These are phyloP conservation scores for Vicia villosa DNA, from an alignment of 306 rosid genomes.

Conservation along the genomic window DNA sequence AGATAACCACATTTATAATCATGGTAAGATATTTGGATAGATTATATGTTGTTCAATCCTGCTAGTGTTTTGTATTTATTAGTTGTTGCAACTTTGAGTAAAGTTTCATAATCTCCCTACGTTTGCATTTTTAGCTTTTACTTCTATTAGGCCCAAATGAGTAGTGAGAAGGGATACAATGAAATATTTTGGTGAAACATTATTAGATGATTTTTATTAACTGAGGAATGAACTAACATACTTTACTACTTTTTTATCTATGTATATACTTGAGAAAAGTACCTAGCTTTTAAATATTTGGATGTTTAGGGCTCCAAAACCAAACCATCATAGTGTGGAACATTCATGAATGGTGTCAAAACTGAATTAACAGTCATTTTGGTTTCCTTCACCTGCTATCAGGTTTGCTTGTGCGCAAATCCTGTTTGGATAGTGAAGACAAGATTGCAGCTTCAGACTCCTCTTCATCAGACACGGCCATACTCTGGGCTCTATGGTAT, in stretches of 20 bases:
- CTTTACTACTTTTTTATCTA: slow-evolving; percentile 14
- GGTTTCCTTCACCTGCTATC: slow-evolving; percentile 41
- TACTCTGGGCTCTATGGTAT: slow-evolving; percentile 89
- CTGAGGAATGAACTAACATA: slow-evolving; percentile 29
- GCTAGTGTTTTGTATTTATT: slow-evolving; percentile 13
- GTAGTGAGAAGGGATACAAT: slow-evolving; percentile 24
- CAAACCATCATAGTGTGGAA: not conserved
- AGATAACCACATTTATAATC: slow-evolving; percentile 4
- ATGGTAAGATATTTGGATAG: slow-evolving; percentile 1
- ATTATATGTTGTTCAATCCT: slow-evolving; percentile 18
- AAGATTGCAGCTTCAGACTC: slow-evolving; percentile 96
- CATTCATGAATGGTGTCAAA: slow-evolving; percentile 22
- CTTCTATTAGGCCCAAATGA: not conserved
- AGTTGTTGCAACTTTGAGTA: slow-evolving; percentile 18
- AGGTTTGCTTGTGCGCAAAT: slow-evolving; percentile 87
- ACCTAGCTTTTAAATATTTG: slow-evolving; percentile 17
- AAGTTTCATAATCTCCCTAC: slow-evolving; percentile 14
- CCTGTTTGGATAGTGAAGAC: slow-evolving; percentile 92
- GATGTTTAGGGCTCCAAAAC: slow-evolving; percentile 33
- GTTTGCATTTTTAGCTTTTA: slow-evolving; percentile 22
- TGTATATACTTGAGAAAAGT: slow-evolving; percentile 24
- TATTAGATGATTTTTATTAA: slow-evolving; percentile 17
- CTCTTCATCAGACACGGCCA: slow-evolving; percentile 82
- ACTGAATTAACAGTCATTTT: slow-evolving; percentile 30
- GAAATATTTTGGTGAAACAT: slow-evolving; percentile 3